Evolutionary conservation across 805 yeast genomes (phyloP), one percentile per base, ranked within the genome.

Genomic region (Candida khao-thaluensis): DNA sequence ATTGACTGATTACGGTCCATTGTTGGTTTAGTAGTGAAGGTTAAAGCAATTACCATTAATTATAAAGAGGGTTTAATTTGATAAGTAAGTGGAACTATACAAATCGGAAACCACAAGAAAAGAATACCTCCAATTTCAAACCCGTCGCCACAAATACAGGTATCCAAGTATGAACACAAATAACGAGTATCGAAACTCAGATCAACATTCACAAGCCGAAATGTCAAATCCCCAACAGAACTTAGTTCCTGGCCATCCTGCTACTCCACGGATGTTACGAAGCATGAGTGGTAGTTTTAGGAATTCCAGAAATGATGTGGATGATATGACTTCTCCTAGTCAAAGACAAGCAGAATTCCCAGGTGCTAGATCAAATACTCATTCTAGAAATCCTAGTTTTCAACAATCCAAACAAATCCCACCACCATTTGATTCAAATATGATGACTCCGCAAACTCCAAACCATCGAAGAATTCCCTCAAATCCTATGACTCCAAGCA

Each of bases 201-300:
- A 29, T 11, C 22, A 20, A 20, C 6, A 20, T 20, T n/a, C n/a
- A n/a, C n/a, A n/a, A n/a, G n/a, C n/a, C n/a, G n/a, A 25, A 25
- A 25, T 25, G 28, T 25, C 28, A 9, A 28, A 28, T 17, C 20
- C 31, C 20, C 17, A 28, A 17, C 21, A 17, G 17, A 30, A 18
- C 14, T 16, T 18, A 20, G 22, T 30, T 25, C 44, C 54, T n/a
- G 58, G 56, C 18, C 70, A 60, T 11, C 85, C 84, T 2, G 86
- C 86, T 2, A 81, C 87, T 1, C 85, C 86, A 7, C 62, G 86
- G 49, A 81, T 81, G 86, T 60, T 81, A 34, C 68, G 84, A 49
- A 77, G 76, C 50, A 74, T 75, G 3, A 72, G 79, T 44, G 74
- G 74, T 1, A 59, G 59, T 42, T 50, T 52, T 25, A 48, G 45